Percentiles rank a stretch among this genome's conserved stretches.
These are phyloP conservation scores for Aspergillus ruber DNA, from an alignment of 2,329 filamentous ascomycete species.

Conservation along the genomic window DNA sequence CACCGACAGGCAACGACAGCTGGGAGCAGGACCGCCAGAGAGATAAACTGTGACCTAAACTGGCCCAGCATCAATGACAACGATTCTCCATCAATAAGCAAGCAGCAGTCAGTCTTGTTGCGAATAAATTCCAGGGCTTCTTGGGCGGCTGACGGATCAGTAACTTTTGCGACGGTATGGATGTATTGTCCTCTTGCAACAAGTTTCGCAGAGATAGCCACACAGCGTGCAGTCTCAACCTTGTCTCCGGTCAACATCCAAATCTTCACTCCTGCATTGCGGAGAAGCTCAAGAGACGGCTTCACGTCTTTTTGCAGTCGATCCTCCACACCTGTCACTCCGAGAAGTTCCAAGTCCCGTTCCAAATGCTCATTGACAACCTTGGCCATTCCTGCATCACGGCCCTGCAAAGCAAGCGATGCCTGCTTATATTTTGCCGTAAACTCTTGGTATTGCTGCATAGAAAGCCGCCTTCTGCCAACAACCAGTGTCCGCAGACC, in stretches of 20 bases:
- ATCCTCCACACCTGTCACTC: conserved; percentile 97
- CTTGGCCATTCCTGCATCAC: conserved; percentile 73
- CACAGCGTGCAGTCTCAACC: conserved; percentile 92
- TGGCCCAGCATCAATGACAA: conserved; percentile 75
- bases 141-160: conserved; percentile 74
- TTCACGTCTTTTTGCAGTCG: conserved; percentile 95
- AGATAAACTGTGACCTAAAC: conserved; percentile 79
- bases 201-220: conserved; percentile 89
- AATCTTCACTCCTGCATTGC: conserved; percentile 97
- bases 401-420: conserved; percentile 68
- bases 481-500: conserved; percentile 90
- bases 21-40: conserved; percentile 76
- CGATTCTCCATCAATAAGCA: conserved; percentile 92
- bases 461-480: conserved; percentile 78
- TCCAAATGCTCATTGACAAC: conserved; percentile 79
- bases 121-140: conserved; percentile 84
- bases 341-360: conserved; percentile 79
- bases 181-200: conserved; percentile 93
- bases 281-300: conserved; percentile 83
- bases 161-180: conserved; percentile 81
- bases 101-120: conserved; percentile 75
- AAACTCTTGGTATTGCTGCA: conserved; percentile 76
- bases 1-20: conserved; percentile 94
- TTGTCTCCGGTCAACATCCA: conserved; percentile 99
- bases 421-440: conserved; percentile 68